A percentile compares a stretch with the other conserved stretches of the same genome.
Evolutionary conservation across 345 rosid species (phyloP).

Genomic region (Pseudoturritis turrita): DNA sequence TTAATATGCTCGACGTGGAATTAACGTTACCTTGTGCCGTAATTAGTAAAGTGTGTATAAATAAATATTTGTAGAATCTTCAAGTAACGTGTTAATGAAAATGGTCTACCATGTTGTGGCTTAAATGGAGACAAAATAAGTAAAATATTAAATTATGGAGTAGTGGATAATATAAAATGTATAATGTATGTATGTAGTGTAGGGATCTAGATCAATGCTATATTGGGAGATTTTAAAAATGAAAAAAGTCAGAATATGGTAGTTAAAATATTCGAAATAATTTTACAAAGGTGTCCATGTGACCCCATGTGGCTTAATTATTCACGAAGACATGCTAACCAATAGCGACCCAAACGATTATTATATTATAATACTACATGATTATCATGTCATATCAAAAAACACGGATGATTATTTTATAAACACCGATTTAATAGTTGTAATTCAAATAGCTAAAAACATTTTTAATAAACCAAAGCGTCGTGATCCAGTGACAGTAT

Average conservation of each 20-base stretch:
- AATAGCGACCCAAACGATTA: neutral
- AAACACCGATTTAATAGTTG: neutral
- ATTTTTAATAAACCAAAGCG: neutral
- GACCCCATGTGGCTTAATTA: constrained; percentile 12
- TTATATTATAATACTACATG: neutral
- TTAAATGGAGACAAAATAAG: neutral
- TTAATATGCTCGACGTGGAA: neutral
- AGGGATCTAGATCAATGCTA: neutral
- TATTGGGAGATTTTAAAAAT: neutral
- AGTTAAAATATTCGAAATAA: constrained; percentile 4
- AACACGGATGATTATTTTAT: neutral
- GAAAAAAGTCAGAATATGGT: constrained; percentile 5
- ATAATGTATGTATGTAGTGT: neutral
- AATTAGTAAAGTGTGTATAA: neutral
- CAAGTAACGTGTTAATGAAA: neutral
- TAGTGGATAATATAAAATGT: neutral
- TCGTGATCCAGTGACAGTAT: neutral
- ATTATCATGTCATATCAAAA: neutral
- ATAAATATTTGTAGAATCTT: neutral
- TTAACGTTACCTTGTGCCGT: neutral
- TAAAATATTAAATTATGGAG: neutral
- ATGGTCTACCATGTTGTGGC: neutral
- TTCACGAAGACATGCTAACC: constrained; percentile 19
- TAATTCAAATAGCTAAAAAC: neutral
- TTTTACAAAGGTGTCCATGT: constrained; percentile 5